Conservation (phyloP, 129 eudicot genomes). For the Arctium minus region DNA sequence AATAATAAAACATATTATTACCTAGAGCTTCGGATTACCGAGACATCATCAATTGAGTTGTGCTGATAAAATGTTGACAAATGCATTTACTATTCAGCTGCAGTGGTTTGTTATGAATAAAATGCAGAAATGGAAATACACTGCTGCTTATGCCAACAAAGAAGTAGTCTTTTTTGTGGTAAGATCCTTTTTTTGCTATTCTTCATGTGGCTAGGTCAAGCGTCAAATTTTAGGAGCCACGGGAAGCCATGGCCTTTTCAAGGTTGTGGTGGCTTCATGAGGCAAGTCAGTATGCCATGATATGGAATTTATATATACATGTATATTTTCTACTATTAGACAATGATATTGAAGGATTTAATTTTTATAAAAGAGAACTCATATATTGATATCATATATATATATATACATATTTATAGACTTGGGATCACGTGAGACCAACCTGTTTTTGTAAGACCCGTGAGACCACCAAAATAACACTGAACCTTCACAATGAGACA, state of each 20-base stretch:
- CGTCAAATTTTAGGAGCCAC: not conserved
- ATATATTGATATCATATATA: not conserved
- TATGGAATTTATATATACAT: not conserved
- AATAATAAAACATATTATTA: not conserved
- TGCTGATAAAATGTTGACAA: not conserved
- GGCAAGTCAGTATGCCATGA: not conserved
- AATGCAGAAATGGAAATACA: conserved; percentile 54
- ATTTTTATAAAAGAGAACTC: not conserved
- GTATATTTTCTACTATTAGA: not conserved
- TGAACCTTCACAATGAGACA: too few species aligned
- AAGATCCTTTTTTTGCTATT: conserved; percentile 21
- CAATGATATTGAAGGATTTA: not conserved
- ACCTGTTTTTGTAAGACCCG: too few species aligned
- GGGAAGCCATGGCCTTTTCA: not conserved
- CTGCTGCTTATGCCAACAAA: conserved; percentile 57
- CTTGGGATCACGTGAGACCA: too few species aligned
- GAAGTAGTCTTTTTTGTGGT: conserved; percentile 89
- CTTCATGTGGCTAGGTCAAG: not conserved
- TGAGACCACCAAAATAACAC: too few species aligned
- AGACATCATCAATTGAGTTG: not conserved
- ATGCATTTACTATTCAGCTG: conserved; percentile 40
- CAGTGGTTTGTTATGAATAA: conserved; percentile 55
- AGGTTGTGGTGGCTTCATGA: not conserved
- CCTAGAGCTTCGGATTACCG: not conserved
- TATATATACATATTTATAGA: too few species aligned